Percentiles rank a stretch among this genome's conserved stretches.
Conservation (phyloP, 257 asterid species). For the Gentiana straminea region DNA sequence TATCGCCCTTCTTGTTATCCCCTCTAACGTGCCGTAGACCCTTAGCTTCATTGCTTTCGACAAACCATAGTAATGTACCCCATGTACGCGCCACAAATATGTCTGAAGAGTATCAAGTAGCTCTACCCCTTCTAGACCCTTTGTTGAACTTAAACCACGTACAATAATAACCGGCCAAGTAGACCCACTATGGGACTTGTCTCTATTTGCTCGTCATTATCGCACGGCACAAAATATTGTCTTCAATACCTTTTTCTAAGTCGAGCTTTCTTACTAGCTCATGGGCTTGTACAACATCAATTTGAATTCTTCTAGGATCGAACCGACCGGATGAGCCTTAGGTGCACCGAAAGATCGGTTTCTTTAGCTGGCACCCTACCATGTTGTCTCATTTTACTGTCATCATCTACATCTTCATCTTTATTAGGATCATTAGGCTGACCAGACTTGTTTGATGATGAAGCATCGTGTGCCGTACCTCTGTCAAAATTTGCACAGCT, state of each 20-base stretch:
- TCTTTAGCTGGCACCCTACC: slow-evolving; percentile 53
- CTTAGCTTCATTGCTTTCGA: slow-evolving; percentile 82
- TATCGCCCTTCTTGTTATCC: slow-evolving; percentile 49
- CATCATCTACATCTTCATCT: slow-evolving; percentile 58
- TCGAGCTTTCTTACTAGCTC: slow-evolving; percentile 82
- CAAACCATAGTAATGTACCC: slow-evolving; percentile 87
- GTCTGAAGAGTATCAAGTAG: slow-evolving; percentile 86
- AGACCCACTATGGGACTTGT: no score
- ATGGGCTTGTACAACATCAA: slow-evolving; percentile 71
- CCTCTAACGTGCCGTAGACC: slow-evolving; percentile 79
- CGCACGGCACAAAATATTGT: slow-evolving; percentile 67
- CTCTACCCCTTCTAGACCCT: slow-evolving; percentile 93
- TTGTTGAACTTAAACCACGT: slow-evolving; percentile 64
- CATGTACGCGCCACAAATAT: slow-evolving; percentile 98
- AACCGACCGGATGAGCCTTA: slow-evolving; percentile 71
- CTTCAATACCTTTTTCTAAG: slow-evolving; percentile 78
- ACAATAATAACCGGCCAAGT: slow-evolving; percentile 83
- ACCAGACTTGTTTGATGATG: slow-evolving; percentile 53
- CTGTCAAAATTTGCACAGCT: slow-evolving; percentile 31
- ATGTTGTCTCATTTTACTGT: slow-evolving; percentile 60
- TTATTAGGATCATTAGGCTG: slow-evolving; percentile 65
- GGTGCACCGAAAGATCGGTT: slow-evolving; percentile 57
- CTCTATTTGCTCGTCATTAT: slow-evolving; percentile 72
- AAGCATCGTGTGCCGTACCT: slow-evolving; percentile 64
- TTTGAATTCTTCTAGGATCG: slow-evolving; percentile 73